Evolutionary conservation across 192 early-diverging fungal species (phyloP).

Genomic region (Haplosporangium gracile): DNA sequence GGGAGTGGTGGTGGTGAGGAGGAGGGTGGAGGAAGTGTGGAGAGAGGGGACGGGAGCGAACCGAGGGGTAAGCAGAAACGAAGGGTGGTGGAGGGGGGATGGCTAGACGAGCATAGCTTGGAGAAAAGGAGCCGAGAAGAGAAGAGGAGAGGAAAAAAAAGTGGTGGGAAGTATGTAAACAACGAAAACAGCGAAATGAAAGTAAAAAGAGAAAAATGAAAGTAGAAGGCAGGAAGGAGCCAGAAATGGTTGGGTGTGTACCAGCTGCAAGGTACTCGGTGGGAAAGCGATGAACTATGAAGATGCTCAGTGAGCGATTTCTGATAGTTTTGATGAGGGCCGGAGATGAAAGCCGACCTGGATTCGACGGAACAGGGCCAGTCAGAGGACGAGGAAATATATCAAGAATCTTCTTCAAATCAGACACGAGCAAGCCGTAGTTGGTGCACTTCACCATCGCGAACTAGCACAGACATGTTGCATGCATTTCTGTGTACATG

Average conservation of each 20-base stretch:
- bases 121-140: not conserved
- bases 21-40: not conserved
- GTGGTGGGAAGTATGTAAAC: too few relatives aligned
- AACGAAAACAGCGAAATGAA: not conserved
- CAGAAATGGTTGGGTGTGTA: not conserved
- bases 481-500: not conserved
- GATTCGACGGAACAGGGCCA: not conserved
- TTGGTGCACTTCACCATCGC: too few relatives aligned
- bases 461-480: too few relatives aligned
- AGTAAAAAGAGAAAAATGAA: not conserved
- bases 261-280: not conserved
- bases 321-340: not conserved
- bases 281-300: not conserved
- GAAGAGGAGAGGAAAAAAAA: not conserved
- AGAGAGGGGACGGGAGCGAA: not conserved
- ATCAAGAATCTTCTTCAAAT: not conserved
- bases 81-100: not conserved
- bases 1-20: not conserved
- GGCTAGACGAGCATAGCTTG: not conserved
- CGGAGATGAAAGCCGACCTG: slow-evolving; percentile 2
- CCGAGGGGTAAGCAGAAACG: not conserved
- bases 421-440: too few relatives aligned
- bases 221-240: not conserved
- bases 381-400: not conserved
- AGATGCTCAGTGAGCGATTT: not conserved